Conservation (phyloP, 2,329 filamentous ascomycete genomes). For the Paecilomyces dactylethromorphus region DNA sequence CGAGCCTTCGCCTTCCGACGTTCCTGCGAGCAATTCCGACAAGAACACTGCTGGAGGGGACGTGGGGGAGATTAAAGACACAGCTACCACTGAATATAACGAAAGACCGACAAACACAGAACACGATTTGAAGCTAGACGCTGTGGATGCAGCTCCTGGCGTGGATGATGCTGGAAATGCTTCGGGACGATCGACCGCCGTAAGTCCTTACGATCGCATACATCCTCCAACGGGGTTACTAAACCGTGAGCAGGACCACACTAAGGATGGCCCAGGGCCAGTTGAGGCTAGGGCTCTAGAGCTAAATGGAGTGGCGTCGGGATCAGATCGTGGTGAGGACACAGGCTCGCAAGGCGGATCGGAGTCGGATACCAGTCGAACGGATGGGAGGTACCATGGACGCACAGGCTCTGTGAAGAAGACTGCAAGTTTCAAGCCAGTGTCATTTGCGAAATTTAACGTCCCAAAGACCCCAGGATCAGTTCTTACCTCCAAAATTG, state of each 20-base stretch:
- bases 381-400: conserved; percentile 40
- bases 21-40: conserved; percentile 55
- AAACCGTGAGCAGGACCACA: conserved; percentile 14
- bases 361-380: conserved; percentile 57
- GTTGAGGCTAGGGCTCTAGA: conserved; percentile 31
- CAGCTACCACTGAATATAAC: conserved; percentile 25
- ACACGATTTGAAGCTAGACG: conserved; percentile 15
- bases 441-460: conserved; percentile 61
- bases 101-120: conserved; percentile 18
- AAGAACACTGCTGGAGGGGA: conserved; percentile 46
- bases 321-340: conserved; percentile 32
- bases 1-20: conserved; percentile 58
- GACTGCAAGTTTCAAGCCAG: conserved; percentile 56
- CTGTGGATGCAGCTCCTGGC: conserved; percentile 11
- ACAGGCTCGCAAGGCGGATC: conserved; percentile 45
- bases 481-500: conserved; percentile 42
- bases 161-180: conserved; percentile 18
- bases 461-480: conserved; percentile 55
- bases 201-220: conserved; percentile 15
- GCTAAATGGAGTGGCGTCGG: conserved; percentile 30
- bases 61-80: conserved; percentile 36
- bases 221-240: not conserved
- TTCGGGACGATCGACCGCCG: conserved; percentile 18
- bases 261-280: conserved; percentile 23
- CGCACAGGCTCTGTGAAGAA: conserved; percentile 53